Evolutionary conservation across 768 basidiomycete genomes (phyloP).

Genomic region (Collybia sp.): DNA sequence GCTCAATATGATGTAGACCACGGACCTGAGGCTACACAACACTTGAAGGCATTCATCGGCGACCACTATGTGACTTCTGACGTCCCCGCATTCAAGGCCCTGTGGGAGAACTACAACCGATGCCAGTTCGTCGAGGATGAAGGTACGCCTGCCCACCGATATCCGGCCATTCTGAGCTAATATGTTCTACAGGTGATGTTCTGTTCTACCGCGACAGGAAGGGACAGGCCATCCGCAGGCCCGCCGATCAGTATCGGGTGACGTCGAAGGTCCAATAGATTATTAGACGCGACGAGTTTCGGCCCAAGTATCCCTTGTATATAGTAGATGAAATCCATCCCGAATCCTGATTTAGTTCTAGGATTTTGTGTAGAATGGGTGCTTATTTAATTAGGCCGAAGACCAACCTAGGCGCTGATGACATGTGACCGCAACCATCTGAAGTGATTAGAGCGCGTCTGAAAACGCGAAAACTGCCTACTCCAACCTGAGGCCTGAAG

Average conservation of each 20-base stretch:
- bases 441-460: too few species aligned
- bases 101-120: constrained; percentile 48
- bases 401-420: too few species aligned
- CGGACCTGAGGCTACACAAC: constrained; percentile 42
- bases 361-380: too few species aligned
- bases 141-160: constrained; percentile 19
- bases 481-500: too few species aligned
- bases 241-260: constrained; percentile 12
- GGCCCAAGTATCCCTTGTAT: too few species aligned
- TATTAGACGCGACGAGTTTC: too few species aligned
- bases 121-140: constrained; percentile 56
- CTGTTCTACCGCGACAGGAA: constrained; percentile 37
- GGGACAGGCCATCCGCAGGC: constrained; percentile 28
- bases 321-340: too few species aligned
- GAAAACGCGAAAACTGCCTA: too few species aligned
- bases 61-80: constrained; percentile 40
- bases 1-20: constrained; percentile 29
- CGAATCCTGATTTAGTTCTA: too few species aligned
- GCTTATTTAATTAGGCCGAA: too few species aligned
- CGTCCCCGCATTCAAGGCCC: constrained; percentile 33
- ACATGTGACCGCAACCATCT: too few species aligned
- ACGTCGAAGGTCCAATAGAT: background rate
- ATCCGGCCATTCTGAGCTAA: background rate
- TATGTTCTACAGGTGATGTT: constrained; percentile 24
- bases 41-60: constrained; percentile 42